A percentile compares a stretch with the other conserved stretches of the same genome.
Evolutionary conservation across 306 rosid genomes (phyloP).

Genomic region (Sicyos edulis): DNA sequence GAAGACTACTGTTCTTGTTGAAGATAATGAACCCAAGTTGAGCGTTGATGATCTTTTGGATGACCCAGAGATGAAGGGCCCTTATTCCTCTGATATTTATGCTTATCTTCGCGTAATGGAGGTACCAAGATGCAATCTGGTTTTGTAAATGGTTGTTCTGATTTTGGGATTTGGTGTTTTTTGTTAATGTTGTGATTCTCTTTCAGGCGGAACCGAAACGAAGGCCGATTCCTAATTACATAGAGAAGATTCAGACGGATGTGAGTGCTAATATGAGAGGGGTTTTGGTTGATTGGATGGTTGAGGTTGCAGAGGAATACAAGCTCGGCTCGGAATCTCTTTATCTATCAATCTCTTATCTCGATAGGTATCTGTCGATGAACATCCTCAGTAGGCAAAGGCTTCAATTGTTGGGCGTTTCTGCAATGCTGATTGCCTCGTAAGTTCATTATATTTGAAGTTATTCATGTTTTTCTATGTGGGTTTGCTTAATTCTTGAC

Average conservation of each 20-base stretch:
- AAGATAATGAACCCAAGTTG: constrained; percentile 5
- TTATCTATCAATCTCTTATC: constrained; percentile 46
- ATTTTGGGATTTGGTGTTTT: neutral
- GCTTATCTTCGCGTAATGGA: constrained; percentile 62
- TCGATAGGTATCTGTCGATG: constrained; percentile 62
- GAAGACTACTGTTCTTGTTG: neutral
- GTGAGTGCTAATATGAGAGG: constrained; percentile 68
- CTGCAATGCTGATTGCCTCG: constrained; percentile 80
- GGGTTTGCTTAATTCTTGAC: neutral
- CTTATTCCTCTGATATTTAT: constrained; percentile 64
- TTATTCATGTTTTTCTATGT: neutral
- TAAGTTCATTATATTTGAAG: constrained; percentile 31
- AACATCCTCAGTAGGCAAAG: constrained; percentile 36
- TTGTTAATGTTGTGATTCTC: neutral
- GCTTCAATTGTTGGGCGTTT: constrained; percentile 71
- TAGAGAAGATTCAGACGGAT: constrained; percentile 63
- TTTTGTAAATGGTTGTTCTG: neutral
- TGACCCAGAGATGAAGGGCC: constrained; percentile 52
- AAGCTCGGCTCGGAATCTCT: constrained; percentile 70
- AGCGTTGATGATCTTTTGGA: constrained; percentile 14
- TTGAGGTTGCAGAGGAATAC: constrained; percentile 85
- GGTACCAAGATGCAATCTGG: constrained; percentile 28
- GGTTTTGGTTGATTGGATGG: constrained; percentile 80
- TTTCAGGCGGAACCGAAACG: constrained; percentile 58
- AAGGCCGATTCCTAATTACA: constrained; percentile 56